These are phyloP conservation scores for Crotalaria pallida DNA, from an alignment of 306 rosid species.

Conservation along the genomic window DNA sequence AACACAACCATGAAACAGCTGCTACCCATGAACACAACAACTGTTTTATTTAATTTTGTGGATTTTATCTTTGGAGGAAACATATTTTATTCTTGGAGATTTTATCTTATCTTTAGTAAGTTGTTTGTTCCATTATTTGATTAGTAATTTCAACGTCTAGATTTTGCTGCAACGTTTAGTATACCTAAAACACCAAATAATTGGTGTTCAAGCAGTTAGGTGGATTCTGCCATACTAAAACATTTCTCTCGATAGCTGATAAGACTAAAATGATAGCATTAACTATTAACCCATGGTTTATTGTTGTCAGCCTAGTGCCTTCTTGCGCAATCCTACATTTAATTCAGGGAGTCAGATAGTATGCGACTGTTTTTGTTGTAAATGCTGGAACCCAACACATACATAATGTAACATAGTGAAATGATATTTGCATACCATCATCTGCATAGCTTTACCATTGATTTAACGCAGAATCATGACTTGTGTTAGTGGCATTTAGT, in stretches of 20 bases:
- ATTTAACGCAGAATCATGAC: not conserved
- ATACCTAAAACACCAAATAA: too few relatives aligned
- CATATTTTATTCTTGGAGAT: not conserved
- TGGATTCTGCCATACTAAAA: too few relatives aligned
- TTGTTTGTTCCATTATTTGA: not conserved
- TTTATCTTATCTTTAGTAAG: not conserved
- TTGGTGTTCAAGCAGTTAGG: too few relatives aligned
- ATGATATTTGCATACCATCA: too few relatives aligned
- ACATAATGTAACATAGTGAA: too few relatives aligned
- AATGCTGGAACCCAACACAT: not conserved
- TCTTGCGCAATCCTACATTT: not conserved
- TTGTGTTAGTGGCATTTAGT: not conserved
- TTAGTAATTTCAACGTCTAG: not conserved
- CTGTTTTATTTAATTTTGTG: not conserved
- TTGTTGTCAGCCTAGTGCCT: too few relatives aligned
- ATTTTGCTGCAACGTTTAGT: too few relatives aligned
- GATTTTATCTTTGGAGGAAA: not conserved
- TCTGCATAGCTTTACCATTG: not conserved
- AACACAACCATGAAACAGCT: not conserved
- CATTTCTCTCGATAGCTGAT: too few relatives aligned
- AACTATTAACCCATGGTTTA: too few relatives aligned
- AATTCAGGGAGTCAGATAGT: too few relatives aligned
- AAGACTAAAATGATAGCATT: too few relatives aligned
- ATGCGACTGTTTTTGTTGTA: too few relatives aligned
- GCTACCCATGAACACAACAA: not conserved